Evolutionary conservation across 441 rosid species (phyloP).

Genomic region (Eutrema salsugineum): DNA sequence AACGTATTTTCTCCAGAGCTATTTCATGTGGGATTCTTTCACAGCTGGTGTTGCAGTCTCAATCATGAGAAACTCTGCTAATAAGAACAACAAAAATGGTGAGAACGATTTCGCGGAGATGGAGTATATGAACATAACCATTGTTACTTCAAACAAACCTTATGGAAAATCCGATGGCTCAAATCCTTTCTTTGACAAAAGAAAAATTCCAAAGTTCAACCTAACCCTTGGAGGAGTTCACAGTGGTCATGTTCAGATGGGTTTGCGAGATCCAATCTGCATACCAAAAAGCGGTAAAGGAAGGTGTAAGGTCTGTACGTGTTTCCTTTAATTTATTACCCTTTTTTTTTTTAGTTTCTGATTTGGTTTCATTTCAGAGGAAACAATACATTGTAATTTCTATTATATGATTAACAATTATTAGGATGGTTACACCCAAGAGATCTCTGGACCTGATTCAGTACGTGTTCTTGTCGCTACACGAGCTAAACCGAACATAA

Average conservation of each 20-base stretch:
- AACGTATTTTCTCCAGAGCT: constrained; percentile 43
- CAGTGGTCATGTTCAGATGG: constrained; percentile 83
- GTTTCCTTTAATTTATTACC: neutral
- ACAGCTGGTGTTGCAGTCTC: constrained; percentile 74
- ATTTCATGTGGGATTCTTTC: constrained; percentile 95
- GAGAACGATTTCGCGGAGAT: constrained; percentile 82
- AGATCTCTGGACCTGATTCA: constrained; percentile 50
- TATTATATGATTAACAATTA: neutral
- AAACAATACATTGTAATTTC: neutral
- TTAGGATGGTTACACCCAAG: constrained; percentile 85
- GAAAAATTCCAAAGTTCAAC: constrained; percentile 53
- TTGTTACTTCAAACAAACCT: constrained; percentile 80
- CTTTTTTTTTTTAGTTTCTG: neutral
- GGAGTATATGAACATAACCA: constrained; percentile 83
- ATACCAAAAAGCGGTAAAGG: constrained; percentile 47
- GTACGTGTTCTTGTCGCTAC: constrained; percentile 83
- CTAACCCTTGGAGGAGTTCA: constrained; percentile 57
- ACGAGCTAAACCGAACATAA: constrained; percentile 56
- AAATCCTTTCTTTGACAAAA: constrained; percentile 67
- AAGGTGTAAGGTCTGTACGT: constrained; percentile 72
- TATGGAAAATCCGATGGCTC: constrained; percentile 68
- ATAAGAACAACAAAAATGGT: constrained; percentile 21
- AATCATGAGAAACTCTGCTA: constrained; percentile 43
- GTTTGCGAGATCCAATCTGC: constrained; percentile 69
- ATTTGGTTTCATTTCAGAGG: neutral